Conservation (phyloP, 192 early-diverging fungal species). For the Backusella luteola region DNA sequence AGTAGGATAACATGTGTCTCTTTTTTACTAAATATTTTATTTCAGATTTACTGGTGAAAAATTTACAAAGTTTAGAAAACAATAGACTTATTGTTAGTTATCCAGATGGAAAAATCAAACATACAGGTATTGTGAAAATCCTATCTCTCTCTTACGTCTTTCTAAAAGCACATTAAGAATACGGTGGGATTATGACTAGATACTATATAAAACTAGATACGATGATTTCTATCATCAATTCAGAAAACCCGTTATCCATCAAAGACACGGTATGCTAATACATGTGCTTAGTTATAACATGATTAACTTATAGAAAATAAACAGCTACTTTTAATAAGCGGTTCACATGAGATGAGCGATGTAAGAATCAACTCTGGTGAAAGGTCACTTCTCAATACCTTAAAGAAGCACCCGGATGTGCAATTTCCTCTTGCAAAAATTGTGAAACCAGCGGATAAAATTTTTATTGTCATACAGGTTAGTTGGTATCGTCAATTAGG, state of each 20-base stretch:
- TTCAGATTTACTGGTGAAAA: conserved; percentile 32
- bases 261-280: conserved; percentile 20
- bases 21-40: background rate
- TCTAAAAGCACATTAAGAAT: conserved; percentile 13
- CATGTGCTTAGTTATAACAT: background rate
- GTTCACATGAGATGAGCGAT: conserved; percentile 23
- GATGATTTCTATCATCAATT: conserved; percentile 22
- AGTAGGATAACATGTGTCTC: background rate
- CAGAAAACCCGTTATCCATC: background rate
- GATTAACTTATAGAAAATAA: background rate
- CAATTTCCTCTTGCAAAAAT: conserved; percentile 33
- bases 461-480: conserved; percentile 28
- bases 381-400: conserved; percentile 30
- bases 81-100: conserved; percentile 13
- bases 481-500: no score
- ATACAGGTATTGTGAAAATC: conserved; percentile 15
- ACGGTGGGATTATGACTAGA: conserved; percentile 35
- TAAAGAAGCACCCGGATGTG: conserved; percentile 36
- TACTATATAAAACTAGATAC: conserved; percentile 38
- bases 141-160: background rate
- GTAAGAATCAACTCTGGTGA: conserved; percentile 26
- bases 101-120: background rate
- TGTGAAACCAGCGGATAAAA: conserved; percentile 17
- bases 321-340: conserved; percentile 31
- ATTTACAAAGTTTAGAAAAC: conserved; percentile 19